Evolutionary conservation across 2,329 filamentous ascomycete genomes (phyloP).

Genomic region (Diaporthe velutina): DNA sequence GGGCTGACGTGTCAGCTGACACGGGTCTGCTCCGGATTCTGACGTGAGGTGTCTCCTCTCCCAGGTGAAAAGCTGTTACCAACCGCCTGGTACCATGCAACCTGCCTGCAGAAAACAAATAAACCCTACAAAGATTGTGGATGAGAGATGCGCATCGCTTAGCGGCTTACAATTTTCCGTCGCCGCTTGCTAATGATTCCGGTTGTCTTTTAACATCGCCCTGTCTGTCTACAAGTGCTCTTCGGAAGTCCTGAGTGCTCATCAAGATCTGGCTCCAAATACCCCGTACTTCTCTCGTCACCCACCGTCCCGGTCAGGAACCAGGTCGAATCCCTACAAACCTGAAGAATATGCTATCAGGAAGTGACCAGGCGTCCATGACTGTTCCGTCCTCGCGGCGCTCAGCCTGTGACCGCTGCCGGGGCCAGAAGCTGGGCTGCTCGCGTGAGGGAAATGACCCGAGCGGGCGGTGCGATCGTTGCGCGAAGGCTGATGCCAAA

Average conservation of each 20-base stretch:
- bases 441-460: slow-evolving; percentile 16
- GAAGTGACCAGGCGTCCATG: background rate
- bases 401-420: slow-evolving; percentile 36
- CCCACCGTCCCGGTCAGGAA: background rate
- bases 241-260: background rate
- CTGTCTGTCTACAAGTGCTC: background rate
- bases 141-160: background rate
- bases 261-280: background rate
- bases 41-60: background rate
- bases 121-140: background rate
- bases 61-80: background rate
- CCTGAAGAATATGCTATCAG: background rate
- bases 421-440: slow-evolving; percentile 36
- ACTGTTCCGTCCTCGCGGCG: slow-evolving; percentile 29
- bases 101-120: background rate
- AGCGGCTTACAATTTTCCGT: no score
- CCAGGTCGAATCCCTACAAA: background rate
- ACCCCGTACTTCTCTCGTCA: background rate
- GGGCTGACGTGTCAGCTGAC: no score
- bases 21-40: background rate
- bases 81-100: background rate
- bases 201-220: background rate
- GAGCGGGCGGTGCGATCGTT: slow-evolving; percentile 34
- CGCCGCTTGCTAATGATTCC: no score
- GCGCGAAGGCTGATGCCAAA: slow-evolving; percentile 27